phyloP scores from a whole-genome alignment of 805 yeast species.

The Hagleromyces aurorensis region DNA sequence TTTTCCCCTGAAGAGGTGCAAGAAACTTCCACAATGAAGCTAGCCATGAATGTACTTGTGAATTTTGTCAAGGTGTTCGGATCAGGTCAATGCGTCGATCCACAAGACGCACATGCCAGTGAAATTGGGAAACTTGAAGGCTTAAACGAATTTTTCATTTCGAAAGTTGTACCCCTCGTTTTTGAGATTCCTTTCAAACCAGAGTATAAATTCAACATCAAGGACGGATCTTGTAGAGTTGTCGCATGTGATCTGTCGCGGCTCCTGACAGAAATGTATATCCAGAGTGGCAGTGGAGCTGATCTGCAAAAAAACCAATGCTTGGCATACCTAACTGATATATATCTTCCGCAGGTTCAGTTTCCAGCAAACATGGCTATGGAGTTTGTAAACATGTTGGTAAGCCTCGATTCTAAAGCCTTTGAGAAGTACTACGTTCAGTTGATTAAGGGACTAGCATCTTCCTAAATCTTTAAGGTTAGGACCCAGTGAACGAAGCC shows the following conservation, averaged over 20 bases:
- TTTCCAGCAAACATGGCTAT: conserved; percentile 51
- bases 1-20: conserved; percentile 50
- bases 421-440: conserved; percentile 64
- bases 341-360: conserved; percentile 43
- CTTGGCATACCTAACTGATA: conserved; percentile 43
- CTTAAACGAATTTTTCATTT: conserved; percentile 60
- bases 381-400: conserved; percentile 55
- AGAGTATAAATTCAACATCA: conserved; percentile 47
- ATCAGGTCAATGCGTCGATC: conserved; percentile 56
- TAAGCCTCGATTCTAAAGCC: conserved; percentile 47
- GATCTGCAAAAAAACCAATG: conserved; percentile 22
- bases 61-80: conserved; percentile 60
- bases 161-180: conserved; percentile 55
- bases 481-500: too few species aligned
- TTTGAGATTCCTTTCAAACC: conserved; percentile 78
- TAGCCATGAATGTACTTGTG: conserved; percentile 61
- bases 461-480: too few species aligned
- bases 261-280: conserved; percentile 55
- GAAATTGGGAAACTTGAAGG: conserved; percentile 49
- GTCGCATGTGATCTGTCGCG: conserved; percentile 68
- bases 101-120: conserved; percentile 45
- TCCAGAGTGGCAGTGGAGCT: conserved; percentile 20
- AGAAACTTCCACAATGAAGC: conserved; percentile 59
- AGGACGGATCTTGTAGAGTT: conserved; percentile 73
- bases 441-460: too few species aligned